Conservation (phyloP, 1,139 yeast genomes). For the Taphrina deformans region DNA sequence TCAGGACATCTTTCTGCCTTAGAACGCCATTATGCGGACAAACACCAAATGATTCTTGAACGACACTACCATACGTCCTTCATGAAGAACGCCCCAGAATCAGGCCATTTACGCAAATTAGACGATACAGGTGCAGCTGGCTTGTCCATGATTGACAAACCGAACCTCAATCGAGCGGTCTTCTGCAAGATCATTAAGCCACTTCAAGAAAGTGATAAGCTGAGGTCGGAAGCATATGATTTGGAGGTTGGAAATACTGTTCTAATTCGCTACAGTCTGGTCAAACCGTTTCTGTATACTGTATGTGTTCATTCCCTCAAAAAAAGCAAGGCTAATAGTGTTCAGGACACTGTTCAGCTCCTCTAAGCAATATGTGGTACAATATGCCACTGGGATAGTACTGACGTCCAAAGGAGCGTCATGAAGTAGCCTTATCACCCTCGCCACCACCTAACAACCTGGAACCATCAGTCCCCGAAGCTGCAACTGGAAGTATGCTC, state of each 20-base stretch:
- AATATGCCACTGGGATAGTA: background rate
- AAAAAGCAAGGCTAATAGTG: background rate
- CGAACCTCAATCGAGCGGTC: slow-evolving; percentile 74
- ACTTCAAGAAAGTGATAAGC: slow-evolving; percentile 44
- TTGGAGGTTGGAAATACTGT: slow-evolving; percentile 68
- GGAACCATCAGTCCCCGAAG: no score
- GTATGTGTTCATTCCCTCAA: background rate
- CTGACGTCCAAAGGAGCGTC: no score
- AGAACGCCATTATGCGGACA: slow-evolving; percentile 39
- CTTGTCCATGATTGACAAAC: slow-evolving; percentile 73
- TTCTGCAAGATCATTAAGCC: slow-evolving; percentile 60
- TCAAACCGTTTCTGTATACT: background rate
- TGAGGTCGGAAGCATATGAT: slow-evolving; percentile 60
- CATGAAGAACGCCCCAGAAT: slow-evolving; percentile 64
- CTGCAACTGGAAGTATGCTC: no score
- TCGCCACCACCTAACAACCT: no score
- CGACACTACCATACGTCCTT: slow-evolving; percentile 69
- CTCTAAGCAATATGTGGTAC: background rate
- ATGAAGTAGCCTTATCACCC: background rate
- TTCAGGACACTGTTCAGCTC: background rate
- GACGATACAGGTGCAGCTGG: slow-evolving; percentile 73
- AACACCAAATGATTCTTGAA: slow-evolving; percentile 65
- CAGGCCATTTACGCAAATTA: slow-evolving; percentile 56
- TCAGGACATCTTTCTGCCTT: slow-evolving; percentile 33
- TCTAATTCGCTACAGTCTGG: slow-evolving; percentile 59